A percentile compares a stretch with the other conserved stretches of the same genome.
Conservation (phyloP, 345 rosid species). For the Syzygium jambos region DNA sequence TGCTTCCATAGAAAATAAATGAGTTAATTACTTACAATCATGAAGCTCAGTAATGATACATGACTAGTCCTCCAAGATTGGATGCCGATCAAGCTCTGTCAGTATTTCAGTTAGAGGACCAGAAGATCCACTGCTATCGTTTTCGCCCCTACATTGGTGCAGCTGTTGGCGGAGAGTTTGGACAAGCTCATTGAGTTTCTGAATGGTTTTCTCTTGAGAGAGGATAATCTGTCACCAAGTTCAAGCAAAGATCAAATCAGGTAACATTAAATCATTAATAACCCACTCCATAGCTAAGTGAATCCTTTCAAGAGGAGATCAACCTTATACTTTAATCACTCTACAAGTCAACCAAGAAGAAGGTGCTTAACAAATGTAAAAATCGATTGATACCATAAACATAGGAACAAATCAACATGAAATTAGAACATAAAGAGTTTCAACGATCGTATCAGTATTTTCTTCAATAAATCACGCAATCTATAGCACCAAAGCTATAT, state of each 20-base stretch:
- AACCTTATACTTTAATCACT: not conserved
- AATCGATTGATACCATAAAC: not conserved
- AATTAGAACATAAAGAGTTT: not conserved
- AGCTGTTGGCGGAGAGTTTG: slow-evolving; percentile 45
- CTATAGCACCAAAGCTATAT: not conserved
- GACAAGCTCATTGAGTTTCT: slow-evolving; percentile 52
- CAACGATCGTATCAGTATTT: not conserved
- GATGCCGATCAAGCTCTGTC: slow-evolving; percentile 40
- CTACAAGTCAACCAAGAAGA: not conserved
- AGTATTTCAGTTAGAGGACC: slow-evolving; percentile 28
- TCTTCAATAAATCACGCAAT: not conserved
- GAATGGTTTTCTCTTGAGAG: slow-evolving; percentile 64
- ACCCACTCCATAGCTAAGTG: not conserved
- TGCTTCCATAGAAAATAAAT: not conserved
- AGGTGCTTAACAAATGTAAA: not conserved
- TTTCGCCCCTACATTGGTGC: slow-evolving; percentile 41
- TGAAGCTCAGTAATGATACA: not conserved
- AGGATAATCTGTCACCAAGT: slow-evolving; percentile 47
- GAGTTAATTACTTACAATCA: not conserved
- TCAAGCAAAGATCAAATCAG: not conserved
- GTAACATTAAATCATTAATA: not conserved
- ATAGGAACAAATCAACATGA: not conserved
- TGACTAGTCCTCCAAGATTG: slow-evolving; percentile 30
- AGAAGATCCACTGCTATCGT: slow-evolving; percentile 17
- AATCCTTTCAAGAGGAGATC: not conserved